These are phyloP conservation scores for Suhomyces prunicola DNA, from an alignment of 805 yeast species.

Conservation along the genomic window DNA sequence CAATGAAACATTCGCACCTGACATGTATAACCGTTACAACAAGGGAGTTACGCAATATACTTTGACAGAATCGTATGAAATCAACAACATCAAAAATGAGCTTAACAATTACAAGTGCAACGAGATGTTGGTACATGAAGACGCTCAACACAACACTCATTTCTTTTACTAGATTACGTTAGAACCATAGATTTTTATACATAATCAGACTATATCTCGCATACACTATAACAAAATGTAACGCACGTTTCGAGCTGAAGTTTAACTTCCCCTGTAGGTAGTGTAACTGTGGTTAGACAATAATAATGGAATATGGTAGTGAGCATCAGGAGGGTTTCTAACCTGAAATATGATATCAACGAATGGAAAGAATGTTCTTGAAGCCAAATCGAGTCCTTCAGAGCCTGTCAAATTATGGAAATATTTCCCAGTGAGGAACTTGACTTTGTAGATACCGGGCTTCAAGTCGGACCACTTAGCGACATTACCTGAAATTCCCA, in stretches of 20 bases:
- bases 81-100: constrained; percentile 59
- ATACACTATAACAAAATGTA: background rate
- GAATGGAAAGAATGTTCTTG: constrained; percentile 76
- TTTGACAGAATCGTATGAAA: constrained; percentile 46
- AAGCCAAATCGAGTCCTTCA: constrained; percentile 10
- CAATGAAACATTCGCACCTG: constrained; percentile 52
- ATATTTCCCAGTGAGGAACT: constrained; percentile 73
- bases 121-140: constrained; percentile 68
- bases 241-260: background rate
- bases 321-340: constrained; percentile 64
- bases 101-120: constrained; percentile 59
- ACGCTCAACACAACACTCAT: constrained; percentile 61
- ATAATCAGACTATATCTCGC: background rate
- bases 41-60: constrained; percentile 50
- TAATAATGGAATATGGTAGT: constrained; percentile 86
- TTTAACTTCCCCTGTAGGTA: constrained; percentile 79
- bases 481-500: constrained; percentile 26
- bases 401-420: constrained; percentile 33
- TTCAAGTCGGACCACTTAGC: constrained; percentile 45
- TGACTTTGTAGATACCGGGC: constrained; percentile 71
- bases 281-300: constrained; percentile 84
- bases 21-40: constrained; percentile 53
- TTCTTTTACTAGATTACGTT: constrained; percentile 44
- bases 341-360: constrained; percentile 78
- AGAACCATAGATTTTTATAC: background rate